Percentiles rank a stretch among this genome's conserved stretches.
These are phyloP conservation scores for Pyrenula massariospora DNA, from an alignment of 495 filamentous ascomycete genomes.

Conservation along the genomic window DNA sequence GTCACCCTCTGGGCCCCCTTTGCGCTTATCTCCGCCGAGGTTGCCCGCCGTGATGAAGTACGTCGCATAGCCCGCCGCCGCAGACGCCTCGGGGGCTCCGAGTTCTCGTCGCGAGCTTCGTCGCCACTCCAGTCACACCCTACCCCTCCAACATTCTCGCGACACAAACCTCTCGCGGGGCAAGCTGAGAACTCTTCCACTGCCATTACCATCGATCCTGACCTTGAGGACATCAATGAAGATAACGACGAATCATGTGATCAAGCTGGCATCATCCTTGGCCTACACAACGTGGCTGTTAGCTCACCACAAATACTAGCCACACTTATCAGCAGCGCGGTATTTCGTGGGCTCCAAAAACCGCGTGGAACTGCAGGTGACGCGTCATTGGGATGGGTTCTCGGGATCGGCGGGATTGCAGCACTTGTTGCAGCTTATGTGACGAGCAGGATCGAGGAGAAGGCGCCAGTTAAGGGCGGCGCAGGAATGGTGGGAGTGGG, in stretches of 20 bases:
- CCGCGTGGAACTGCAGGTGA: conserved; percentile 71
- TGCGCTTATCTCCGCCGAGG: conserved; percentile 81
- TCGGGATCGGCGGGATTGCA: conserved; percentile 68
- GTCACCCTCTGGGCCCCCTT: conserved; percentile 86
- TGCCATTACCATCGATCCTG: neutral
- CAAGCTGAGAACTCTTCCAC: neutral
- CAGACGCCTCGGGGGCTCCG: neutral
- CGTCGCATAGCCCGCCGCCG: conserved; percentile 31
- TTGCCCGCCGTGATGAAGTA: conserved; percentile 62
- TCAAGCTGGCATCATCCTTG: conserved; percentile 80
- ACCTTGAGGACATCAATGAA: neutral
- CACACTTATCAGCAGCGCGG: conserved; percentile 64
- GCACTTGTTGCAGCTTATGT: conserved; percentile 68
- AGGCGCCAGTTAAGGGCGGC: conserved; percentile 7
- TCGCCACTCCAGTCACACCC: conserved; percentile 5
- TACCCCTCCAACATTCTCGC: conserved; percentile 11
- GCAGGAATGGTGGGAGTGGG: conserved; percentile 1
- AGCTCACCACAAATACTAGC: conserved; percentile 81
- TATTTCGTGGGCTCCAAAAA: conserved; percentile 75
- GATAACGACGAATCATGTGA: conserved; percentile 31
- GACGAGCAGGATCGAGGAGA: conserved; percentile 30
- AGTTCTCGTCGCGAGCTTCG: conserved; percentile 17
- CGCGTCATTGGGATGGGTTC: conserved; percentile 72
- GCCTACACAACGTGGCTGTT: conserved; percentile 86
- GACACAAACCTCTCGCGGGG: conserved; percentile 5